phyloP scores from a whole-genome alignment of 164 flowering plant genomes.

The Macadamia integrifolia region DNA sequence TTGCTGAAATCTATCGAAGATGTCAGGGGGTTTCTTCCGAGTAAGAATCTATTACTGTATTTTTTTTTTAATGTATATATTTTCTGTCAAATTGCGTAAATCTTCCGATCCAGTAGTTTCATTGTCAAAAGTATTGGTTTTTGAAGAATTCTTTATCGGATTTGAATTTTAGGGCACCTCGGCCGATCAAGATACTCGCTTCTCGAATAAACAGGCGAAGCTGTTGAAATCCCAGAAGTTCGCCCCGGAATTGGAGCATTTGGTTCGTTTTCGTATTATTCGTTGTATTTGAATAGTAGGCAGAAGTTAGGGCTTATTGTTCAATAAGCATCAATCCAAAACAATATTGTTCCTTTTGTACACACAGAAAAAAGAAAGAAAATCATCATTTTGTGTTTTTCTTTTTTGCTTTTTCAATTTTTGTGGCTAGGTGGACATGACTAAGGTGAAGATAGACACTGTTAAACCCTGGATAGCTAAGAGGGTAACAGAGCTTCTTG shows the following conservation, averaged over 20 bases:
- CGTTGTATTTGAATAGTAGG: background rate
- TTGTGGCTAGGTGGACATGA: slow-evolving; percentile 63
- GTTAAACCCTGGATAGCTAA: slow-evolving; percentile 88
- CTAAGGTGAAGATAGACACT: slow-evolving; percentile 89
- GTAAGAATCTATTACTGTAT: slow-evolving; percentile 22
- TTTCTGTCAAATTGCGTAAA: background rate
- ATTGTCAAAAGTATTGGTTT: background rate
- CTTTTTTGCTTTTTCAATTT: background rate
- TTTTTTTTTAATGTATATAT: background rate
- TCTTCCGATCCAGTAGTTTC: background rate
- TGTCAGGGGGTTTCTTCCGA: slow-evolving; percentile 99
- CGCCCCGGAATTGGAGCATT: slow-evolving; percentile 78
- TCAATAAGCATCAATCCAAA: background rate
- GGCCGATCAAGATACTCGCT: slow-evolving; percentile 97
- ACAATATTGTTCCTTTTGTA: background rate
- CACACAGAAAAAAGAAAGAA: background rate
- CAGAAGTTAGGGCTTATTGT: slow-evolving; percentile 1
- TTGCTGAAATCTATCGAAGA: slow-evolving; percentile 48
- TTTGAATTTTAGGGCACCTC: slow-evolving; percentile 68
- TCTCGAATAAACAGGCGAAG: slow-evolving; percentile 98
- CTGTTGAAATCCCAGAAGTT: slow-evolving; percentile 93
- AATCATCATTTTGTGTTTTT: background rate
- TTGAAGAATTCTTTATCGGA: background rate
- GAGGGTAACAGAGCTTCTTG: slow-evolving; percentile 88
- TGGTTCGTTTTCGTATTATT: slow-evolving; percentile 39